A percentile compares a stretch with the other conserved stretches of the same genome.
Conservation (phyloP, 202 grass and related monocot species). For the Cymbopogon flexuosus region DNA sequence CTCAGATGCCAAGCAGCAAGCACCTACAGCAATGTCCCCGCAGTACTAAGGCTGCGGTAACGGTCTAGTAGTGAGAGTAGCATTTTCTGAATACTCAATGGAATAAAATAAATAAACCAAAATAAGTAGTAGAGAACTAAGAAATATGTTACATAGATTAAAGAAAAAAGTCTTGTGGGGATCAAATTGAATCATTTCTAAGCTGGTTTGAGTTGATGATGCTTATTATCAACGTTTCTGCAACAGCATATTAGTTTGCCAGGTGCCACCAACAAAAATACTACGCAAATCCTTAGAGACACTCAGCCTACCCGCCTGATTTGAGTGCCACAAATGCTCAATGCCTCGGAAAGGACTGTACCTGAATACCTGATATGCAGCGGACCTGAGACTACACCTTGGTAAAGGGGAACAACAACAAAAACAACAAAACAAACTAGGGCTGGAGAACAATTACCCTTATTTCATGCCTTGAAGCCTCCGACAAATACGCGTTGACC, state of each 20-base stretch:
- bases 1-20: neutral
- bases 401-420: neutral
- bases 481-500: slow-evolving; percentile 81
- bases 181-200: slow-evolving; percentile 17
- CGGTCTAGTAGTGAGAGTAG: neutral
- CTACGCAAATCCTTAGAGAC: neutral
- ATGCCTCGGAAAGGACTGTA: neutral
- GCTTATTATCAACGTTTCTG: neutral
- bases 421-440: neutral
- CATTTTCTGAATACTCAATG: neutral
- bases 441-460: slow-evolving; percentile 50
- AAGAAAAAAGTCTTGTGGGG: neutral
- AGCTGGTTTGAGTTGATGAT: neutral
- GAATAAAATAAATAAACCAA: slow-evolving; percentile 5
- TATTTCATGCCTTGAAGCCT: slow-evolving; percentile 98
- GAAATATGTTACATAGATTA: neutral
- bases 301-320: slow-evolving; percentile 7
- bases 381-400: neutral
- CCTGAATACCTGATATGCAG: neutral
- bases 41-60: neutral
- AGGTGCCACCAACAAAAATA: slow-evolving; percentile 7
- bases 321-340: neutral
- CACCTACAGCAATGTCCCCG: neutral
- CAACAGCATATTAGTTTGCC: slow-evolving; percentile 1
- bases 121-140: neutral